Evolutionary conservation across 345 rosid genomes (phyloP).

Genomic region (Trapa bicornis): DNA sequence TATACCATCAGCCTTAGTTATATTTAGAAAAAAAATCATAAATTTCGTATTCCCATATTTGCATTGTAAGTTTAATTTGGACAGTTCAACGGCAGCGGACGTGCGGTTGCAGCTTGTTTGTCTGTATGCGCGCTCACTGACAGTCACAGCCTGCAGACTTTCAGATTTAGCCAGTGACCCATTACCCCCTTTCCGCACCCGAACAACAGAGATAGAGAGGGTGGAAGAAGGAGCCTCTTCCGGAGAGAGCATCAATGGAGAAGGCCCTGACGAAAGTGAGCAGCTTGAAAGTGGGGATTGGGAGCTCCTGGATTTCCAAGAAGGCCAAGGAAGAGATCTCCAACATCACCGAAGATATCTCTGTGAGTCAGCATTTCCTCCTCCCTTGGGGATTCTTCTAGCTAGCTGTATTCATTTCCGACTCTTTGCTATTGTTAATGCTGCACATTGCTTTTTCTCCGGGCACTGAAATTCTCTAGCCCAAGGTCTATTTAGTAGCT

Average conservation of each 20-base stretch:
- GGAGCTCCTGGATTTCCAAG: constrained; percentile 81
- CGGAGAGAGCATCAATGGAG: constrained; percentile 45
- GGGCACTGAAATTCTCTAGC: not conserved
- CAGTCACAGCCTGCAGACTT: constrained; percentile 1
- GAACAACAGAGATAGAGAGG: not conserved
- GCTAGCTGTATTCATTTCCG: not conserved
- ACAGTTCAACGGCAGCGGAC: not conserved
- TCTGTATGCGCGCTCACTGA: constrained; percentile 6
- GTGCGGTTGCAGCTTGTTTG: constrained; percentile 8
- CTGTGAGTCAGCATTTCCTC: constrained; percentile 27
- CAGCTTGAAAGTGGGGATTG: constrained; percentile 72
- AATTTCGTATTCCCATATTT: not conserved
- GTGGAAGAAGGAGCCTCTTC: not conserved
- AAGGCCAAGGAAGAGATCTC: constrained; percentile 85
- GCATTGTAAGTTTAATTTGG: not conserved
- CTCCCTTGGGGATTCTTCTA: not conserved
- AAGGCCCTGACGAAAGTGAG: constrained; percentile 75
- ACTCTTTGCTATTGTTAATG: not conserved
- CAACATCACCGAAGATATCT: constrained; percentile 68
- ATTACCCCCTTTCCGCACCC: not conserved
- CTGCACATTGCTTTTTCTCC: not conserved
- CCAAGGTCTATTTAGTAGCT: not conserved
- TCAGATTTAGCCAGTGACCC: constrained; percentile 11
- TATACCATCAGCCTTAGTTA: too few relatives aligned
- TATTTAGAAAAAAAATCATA: not conserved